Conservation (phyloP, 2,329 filamentous ascomycete species). For the Penicillium glabrum region DNA sequence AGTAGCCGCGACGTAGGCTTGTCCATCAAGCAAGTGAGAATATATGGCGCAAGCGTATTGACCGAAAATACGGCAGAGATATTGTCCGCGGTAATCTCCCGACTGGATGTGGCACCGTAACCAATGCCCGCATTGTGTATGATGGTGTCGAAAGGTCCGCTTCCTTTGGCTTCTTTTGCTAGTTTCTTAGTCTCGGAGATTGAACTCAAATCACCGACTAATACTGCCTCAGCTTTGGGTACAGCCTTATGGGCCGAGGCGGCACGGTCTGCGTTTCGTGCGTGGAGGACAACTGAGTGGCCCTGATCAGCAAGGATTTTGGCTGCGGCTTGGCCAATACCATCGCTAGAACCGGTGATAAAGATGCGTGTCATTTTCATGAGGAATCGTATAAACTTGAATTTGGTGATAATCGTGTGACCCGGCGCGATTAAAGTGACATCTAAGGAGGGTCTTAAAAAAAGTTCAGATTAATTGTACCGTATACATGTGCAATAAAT, state of each 20-base stretch:
- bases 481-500: background rate
- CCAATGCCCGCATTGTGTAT: constrained; percentile 61
- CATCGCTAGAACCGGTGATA: constrained; percentile 61
- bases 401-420: background rate
- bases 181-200: constrained; percentile 53
- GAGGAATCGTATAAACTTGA: background rate
- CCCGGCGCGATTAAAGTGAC: background rate
- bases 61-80: constrained; percentile 55
- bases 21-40: constrained; percentile 53
- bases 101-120: constrained; percentile 32
- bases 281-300: constrained; percentile 58
- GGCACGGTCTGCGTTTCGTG: constrained; percentile 56
- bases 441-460: background rate
- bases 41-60: constrained; percentile 59
- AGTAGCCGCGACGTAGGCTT: constrained; percentile 50
- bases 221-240: constrained; percentile 52
- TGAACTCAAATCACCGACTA: constrained; percentile 55
- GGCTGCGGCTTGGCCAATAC: constrained; percentile 55
- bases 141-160: constrained; percentile 55
- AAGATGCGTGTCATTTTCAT: constrained; percentile 33
- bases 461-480: background rate
- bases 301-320: constrained; percentile 51
- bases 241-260: constrained; percentile 49
- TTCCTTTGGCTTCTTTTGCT: constrained; percentile 51
- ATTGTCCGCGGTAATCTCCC: constrained; percentile 46